Percentiles rank a stretch among this genome's conserved stretches.
These are phyloP conservation scores for Trichophyton simii DNA, from an alignment of 2,329 filamentous ascomycete genomes.

Conservation along the genomic window DNA sequence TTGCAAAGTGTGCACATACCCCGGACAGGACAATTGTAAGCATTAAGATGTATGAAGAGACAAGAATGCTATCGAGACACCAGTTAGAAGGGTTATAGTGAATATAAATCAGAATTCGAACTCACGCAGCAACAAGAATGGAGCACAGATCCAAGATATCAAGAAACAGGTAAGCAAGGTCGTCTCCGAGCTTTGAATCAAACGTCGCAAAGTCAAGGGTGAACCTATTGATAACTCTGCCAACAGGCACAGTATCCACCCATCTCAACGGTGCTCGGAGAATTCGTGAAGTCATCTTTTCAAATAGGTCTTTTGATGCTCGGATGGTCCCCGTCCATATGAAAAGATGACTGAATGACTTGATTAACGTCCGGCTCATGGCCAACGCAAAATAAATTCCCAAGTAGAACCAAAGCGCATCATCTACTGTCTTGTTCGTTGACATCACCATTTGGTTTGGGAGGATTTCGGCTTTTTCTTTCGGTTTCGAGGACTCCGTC, in stretches of 20 bases:
- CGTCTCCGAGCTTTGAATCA: slow-evolving; percentile 34
- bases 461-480: neutral
- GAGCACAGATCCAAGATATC: neutral
- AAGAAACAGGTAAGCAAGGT: neutral
- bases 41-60: slow-evolving; percentile 1
- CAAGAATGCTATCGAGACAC: neutral
- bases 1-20: slow-evolving; percentile 3
- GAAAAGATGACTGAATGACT: slow-evolving; percentile 50
- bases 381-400: slow-evolving; percentile 56
- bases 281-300: slow-evolving; percentile 57
- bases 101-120: neutral
- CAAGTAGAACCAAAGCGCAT: slow-evolving; percentile 9
- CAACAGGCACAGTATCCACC: slow-evolving; percentile 81
- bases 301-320: slow-evolving; percentile 64
- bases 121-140: slow-evolving; percentile 4
- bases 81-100: neutral
- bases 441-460: neutral
- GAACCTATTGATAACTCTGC: slow-evolving; percentile 80
- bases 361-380: slow-evolving; percentile 45
- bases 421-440: neutral
- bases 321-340: slow-evolving; percentile 68
- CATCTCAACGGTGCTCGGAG: slow-evolving; percentile 75
- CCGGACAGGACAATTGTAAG: neutral
- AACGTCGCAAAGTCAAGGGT: slow-evolving; percentile 83
- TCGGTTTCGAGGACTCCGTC: neutral